Base-by-base conservation (phyloP, 2,329 filamentous ascomycete species). In the Drechslerella coelobrocha region DNA sequence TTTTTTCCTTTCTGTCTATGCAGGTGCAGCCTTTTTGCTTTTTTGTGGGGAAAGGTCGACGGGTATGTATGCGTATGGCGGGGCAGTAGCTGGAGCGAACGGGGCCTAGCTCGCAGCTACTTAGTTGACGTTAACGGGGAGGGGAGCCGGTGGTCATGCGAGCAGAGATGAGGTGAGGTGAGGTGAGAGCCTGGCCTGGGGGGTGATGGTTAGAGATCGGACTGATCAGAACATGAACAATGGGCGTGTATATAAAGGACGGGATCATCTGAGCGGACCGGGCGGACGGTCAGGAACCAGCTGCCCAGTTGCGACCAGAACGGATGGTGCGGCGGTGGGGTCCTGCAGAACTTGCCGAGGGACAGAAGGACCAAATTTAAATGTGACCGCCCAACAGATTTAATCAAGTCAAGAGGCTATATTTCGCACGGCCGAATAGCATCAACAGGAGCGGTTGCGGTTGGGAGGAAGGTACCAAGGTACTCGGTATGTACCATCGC, bases 11-110 rank as follows among this genome's bases (percentile, higher is more conserved):
- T 19, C 63, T 53, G 31, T 71, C 57, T 2, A 55, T 65, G 57
- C 69, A 61, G 39, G 60, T 62, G 27, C 56, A 59, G 34, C 61
- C 54, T 21, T 66, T 51, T 17, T 69, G 31, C 24, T 61, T 54
- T 39, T 62, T 62, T 45, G 72, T 43, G 52, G 62, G 61, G 34
- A 51, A 39, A 45, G 71, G 47, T 23, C 47, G 55, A 19, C 45
- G 62, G 19, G 50, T 10, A 48, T n/a, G 47, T 59, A 53, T 45
- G 56, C 45, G 39, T 43, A 12, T 59, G 59, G 41, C 57, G 59
- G 61, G 71, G 37, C 39, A 56, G 37, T 24, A 14, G 31, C 12
- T 56, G 55, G 43, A 51, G 43, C 37, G 23, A 57, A 41, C 27
- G 26, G 45, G 27, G 47, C 48, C 52, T 31, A 52, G 34, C 14